A percentile compares a stretch with the other conserved stretches of the same genome.
Conservation (phyloP, 1,284 basidiomycete genomes). For the Trichosporon inkin region DNA sequence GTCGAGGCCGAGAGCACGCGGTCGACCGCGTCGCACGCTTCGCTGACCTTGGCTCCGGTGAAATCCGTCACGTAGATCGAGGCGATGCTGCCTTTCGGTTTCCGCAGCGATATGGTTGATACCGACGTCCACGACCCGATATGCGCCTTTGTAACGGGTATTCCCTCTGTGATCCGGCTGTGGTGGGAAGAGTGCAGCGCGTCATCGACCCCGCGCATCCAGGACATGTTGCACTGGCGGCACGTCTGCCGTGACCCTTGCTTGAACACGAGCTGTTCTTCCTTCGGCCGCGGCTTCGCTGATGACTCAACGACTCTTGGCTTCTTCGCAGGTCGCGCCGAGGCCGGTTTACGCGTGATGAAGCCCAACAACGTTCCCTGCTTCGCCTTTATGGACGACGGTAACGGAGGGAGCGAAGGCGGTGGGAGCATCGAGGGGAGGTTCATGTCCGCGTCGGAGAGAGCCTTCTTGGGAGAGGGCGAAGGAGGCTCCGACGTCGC, state of each 20-base stretch:
- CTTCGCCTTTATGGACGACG: not conserved
- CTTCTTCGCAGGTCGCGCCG: not conserved
- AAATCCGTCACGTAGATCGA: not conserved
- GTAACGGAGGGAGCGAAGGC: not conserved
- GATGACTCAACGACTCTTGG: not conserved
- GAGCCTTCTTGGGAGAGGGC: not conserved
- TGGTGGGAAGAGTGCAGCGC: constrained; percentile 49
- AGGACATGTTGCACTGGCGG: constrained; percentile 50
- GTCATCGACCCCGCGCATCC: constrained; percentile 50
- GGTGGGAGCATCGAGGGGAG: not conserved
- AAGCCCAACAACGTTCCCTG: not conserved
- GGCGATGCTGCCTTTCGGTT: constrained; percentile 4
- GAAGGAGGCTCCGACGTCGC: not conserved
- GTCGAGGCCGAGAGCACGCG: constrained; percentile 49
- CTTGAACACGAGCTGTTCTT: constrained; percentile 39
- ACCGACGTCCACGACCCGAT: not conserved
- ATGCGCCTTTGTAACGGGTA: constrained; percentile 21
- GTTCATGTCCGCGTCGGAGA: not conserved
- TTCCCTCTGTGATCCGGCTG: constrained; percentile 45
- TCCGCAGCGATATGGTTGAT: not conserved
- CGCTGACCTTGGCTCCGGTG: constrained; percentile 16
- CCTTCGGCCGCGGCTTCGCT: constrained; percentile 8
- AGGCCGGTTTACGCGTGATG: not conserved
- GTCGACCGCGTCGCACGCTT: constrained; percentile 49
- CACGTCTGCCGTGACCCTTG: constrained; percentile 43